These are phyloP conservation scores for Candida nemodendra DNA, from an alignment of 805 yeast species.

Conservation along the genomic window DNA sequence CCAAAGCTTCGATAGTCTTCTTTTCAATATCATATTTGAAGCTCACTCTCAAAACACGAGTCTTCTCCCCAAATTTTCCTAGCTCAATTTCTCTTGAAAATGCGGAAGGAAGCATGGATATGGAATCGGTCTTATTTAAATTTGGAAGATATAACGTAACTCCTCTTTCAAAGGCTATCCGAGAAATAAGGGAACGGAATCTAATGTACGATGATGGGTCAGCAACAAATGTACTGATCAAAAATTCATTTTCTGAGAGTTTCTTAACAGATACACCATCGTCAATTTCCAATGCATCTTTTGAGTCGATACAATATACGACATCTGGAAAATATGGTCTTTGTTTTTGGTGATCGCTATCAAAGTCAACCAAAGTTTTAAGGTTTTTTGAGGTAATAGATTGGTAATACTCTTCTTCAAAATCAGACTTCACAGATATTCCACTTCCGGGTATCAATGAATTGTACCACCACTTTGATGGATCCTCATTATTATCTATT, in stretches of 20 bases:
- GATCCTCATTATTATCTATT: conserved; percentile 40
- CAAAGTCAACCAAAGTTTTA: conserved; percentile 14
- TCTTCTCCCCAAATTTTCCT: conserved; percentile 45
- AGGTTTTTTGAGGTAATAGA: conserved; percentile 23
- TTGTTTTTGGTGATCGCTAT: conserved; percentile 11
- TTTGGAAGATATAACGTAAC: conserved; percentile 70
- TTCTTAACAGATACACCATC: conserved; percentile 75
- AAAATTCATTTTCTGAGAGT: conserved; percentile 32
- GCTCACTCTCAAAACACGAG: conserved; percentile 47
- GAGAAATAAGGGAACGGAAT: conserved; percentile 38
- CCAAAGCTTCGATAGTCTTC: conserved; percentile 13
- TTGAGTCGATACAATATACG: conserved; percentile 82
- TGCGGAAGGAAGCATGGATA: conserved; percentile 66
- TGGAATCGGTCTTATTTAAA: conserved; percentile 39
- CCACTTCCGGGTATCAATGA: conserved; percentile 44
- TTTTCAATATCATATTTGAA: conserved; percentile 30
- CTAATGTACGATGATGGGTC: conserved; percentile 74
- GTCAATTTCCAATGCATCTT: conserved; percentile 83
- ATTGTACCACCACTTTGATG: conserved; percentile 49
- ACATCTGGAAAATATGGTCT: conserved; percentile 40
- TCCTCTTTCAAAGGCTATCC: conserved; percentile 59
- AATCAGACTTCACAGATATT: conserved; percentile 41
- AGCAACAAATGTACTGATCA: conserved; percentile 74
- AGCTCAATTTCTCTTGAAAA: conserved; percentile 44
- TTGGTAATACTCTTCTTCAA: conserved; percentile 43